Conservation (phyloP, 306 rosid species). For the Cajanus cajan region DNA sequence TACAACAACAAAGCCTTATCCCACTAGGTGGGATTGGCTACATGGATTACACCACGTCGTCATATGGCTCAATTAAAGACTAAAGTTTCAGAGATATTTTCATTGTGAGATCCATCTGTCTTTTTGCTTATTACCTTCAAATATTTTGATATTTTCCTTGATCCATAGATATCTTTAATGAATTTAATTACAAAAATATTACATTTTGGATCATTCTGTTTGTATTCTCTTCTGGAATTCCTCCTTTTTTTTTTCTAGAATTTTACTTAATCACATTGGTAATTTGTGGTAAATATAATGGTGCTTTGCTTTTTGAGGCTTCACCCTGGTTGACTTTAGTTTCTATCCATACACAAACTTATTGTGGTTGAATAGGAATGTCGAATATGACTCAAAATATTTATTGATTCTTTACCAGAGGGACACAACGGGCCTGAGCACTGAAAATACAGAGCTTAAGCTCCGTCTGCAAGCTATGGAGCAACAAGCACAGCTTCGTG, state of each 20-base stretch:
- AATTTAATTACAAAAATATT: not conserved
- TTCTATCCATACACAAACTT: not conserved
- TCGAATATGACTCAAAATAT: conserved; percentile 20
- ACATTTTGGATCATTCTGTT: not conserved
- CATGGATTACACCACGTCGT: too few species aligned
- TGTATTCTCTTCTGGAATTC: not conserved
- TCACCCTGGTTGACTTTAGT: conserved; percentile 18
- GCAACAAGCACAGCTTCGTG: conserved; percentile 95
- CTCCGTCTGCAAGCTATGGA: conserved; percentile 96
- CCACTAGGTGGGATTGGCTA: too few species aligned
- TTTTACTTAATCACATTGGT: not conserved
- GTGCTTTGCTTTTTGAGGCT: conserved; percentile 8
- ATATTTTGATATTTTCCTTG: not conserved
- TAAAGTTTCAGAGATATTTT: too few species aligned
- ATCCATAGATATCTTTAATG: not conserved
- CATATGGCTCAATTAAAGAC: too few species aligned
- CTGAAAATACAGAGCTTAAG: conserved; percentile 94
- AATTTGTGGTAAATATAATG: not conserved
- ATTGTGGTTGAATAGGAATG: conserved; percentile 12
- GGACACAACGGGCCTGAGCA: conserved; percentile 79
- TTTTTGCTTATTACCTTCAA: not conserved
- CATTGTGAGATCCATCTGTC: not conserved
- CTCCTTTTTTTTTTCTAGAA: not conserved
- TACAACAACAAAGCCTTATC: too few species aligned
- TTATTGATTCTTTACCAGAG: conserved; percentile 50